Conservation (phyloP, 2,329 filamentous ascomycete genomes). For the Elsinoe perseae region DNA sequence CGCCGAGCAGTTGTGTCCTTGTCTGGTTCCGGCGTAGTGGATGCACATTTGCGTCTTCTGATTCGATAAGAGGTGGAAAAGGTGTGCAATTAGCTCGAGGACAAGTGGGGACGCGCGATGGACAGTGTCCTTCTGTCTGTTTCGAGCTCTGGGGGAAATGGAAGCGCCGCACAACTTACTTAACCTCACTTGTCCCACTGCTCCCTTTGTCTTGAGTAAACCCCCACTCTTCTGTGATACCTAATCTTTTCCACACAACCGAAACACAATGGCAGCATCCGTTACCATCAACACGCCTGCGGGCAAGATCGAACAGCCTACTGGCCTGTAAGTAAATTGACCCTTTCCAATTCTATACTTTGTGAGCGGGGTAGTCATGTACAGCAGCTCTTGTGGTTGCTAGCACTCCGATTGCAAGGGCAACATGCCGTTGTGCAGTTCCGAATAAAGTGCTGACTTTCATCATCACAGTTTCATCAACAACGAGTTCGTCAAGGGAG, state of each 20-base stretch:
- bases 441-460: not conserved
- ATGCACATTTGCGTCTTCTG: not conserved
- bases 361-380: not conserved
- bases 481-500: conserved; percentile 78
- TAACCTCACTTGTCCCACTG: conserved; percentile 3
- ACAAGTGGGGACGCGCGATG: conserved; percentile 4
- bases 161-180: not conserved
- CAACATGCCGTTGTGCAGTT: not conserved
- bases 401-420: not conserved
- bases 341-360: not conserved
- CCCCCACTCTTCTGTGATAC: conserved; percentile 20
- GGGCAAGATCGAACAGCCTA: conserved; percentile 50
- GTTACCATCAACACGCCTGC: conserved; percentile 61
- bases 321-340: conserved; percentile 41
- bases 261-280: conserved; percentile 40
- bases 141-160: not conserved
- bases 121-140: not conserved
- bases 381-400: not conserved
- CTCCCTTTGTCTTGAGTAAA: not conserved
- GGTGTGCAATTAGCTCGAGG: conserved; percentile 2
- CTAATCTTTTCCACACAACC: conserved; percentile 13
- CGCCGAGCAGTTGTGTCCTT: conserved; percentile 7
- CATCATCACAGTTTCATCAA: conserved; percentile 65
- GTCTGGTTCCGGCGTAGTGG: conserved; percentile 12
- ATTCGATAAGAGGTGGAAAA: not conserved